phyloP scores from a whole-genome alignment of 148 eudicot species.

The Nyssa sinensis region DNA sequence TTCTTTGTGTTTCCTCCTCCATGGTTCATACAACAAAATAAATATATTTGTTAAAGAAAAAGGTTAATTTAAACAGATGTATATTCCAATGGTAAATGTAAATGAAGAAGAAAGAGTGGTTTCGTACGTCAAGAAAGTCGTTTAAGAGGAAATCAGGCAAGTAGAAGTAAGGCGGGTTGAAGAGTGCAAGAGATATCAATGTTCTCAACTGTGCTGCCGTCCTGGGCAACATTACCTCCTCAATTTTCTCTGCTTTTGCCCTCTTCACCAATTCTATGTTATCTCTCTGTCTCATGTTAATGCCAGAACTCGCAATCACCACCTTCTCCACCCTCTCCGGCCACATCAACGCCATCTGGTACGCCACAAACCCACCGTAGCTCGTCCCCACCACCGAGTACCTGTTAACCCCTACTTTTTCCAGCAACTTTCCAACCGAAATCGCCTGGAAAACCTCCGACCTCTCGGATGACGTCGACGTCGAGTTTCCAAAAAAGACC shows the following conservation, averaged over 20 bases:
- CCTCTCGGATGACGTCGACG: conserved; percentile 26
- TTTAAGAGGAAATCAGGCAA: conserved; percentile 44
- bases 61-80: no score
- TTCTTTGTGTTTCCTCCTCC: no score
- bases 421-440: conserved; percentile 35
- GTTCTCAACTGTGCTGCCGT: conserved; percentile 32
- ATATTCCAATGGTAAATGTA: no score
- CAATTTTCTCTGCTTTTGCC: conserved; percentile 31
- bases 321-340: conserved; percentile 62
- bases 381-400: conserved; percentile 53
- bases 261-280: conserved; percentile 35
- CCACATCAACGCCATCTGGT: conserved; percentile 45
- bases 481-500: conserved; percentile 52
- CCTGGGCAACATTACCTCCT: conserved; percentile 42
- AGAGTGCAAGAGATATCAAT: conserved; percentile 20
- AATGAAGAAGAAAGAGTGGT: neutral
- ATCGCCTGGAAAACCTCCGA: conserved; percentile 56
- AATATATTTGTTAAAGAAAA: no score
- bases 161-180: conserved; percentile 24
- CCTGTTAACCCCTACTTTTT: conserved; percentile 39
- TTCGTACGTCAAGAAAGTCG: conserved; percentile 35
- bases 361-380: conserved; percentile 66
- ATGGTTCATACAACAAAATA: no score
- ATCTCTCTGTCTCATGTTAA: conserved; percentile 36
- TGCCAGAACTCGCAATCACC: conserved; percentile 55